A percentile compares a stretch with the other conserved stretches of the same genome.
These are phyloP conservation scores for Flaveria trinervia DNA, from an alignment of 129 eudicot genomes.

Conservation along the genomic window DNA sequence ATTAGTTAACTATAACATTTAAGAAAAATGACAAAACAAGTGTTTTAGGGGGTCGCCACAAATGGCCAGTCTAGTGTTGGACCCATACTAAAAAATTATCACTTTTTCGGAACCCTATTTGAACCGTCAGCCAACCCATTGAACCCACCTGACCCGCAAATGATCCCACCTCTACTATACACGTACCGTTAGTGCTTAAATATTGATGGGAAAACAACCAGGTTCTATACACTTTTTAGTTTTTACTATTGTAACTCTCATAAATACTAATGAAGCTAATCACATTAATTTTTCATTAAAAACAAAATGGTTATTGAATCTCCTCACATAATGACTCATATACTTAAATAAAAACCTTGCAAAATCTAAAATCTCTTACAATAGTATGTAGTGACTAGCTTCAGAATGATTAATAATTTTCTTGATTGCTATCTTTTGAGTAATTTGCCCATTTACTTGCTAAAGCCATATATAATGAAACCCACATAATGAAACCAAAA, in stretches of 20 bases:
- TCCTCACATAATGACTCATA: background rate
- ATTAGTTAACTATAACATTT: background rate
- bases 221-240: background rate
- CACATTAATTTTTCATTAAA: background rate
- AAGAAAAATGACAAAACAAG: background rate
- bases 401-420: conserved; percentile 6
- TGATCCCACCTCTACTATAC: background rate
- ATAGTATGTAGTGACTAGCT: background rate
- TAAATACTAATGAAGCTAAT: background rate
- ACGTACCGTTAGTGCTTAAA: background rate
- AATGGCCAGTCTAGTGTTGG: background rate
- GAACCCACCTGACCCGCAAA: background rate
- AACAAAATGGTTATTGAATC: background rate
- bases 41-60: background rate
- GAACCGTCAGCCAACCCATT: background rate
- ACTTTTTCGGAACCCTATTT: background rate
- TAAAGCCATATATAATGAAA: background rate
- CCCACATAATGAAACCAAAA: background rate
- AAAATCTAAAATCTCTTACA: conserved; percentile 2
- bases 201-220: background rate
- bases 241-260: background rate
- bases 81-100: background rate
- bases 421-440: background rate
- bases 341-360: conserved; percentile 2
- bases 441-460: background rate